phyloP scores from a whole-genome alignment of 768 basidiomycete genomes.

The Filobasidium floriforme region DNA sequence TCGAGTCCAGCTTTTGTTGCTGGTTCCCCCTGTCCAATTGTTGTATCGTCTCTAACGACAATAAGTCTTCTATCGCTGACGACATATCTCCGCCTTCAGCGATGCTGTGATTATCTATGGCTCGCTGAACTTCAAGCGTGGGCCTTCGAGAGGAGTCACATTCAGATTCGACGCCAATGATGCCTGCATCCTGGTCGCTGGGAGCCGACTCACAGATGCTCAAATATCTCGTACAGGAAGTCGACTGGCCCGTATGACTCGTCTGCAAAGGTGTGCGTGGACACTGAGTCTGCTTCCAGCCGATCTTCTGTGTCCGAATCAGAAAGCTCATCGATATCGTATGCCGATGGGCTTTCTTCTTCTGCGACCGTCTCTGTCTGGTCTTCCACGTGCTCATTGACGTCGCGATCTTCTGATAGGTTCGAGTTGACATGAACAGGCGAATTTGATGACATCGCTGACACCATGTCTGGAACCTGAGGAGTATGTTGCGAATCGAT shows the following conservation, averaged over 20 bases:
- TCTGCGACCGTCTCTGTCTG: no score
- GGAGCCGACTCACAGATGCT: not conserved
- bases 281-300: not conserved
- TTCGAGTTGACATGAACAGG: no score
- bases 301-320: not conserved
- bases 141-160: not conserved
- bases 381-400: no score
- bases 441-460: no score
- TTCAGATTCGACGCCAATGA: not conserved
- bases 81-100: not conserved
- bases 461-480: no score
- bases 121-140: not conserved
- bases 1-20: no score
- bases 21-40: not conserved
- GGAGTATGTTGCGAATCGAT: no score
- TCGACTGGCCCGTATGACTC: not conserved
- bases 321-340: not conserved
- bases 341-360: no score
- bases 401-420: no score
- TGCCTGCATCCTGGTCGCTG: not conserved
- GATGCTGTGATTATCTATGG: not conserved
- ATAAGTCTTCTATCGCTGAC: not conserved
- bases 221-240: slow-evolving; percentile 6
- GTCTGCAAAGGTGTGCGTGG: not conserved
- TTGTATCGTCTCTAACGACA: not conserved